phyloP scores from a whole-genome alignment of 805 yeast species.

The Cephaloascus fragrans region DNA sequence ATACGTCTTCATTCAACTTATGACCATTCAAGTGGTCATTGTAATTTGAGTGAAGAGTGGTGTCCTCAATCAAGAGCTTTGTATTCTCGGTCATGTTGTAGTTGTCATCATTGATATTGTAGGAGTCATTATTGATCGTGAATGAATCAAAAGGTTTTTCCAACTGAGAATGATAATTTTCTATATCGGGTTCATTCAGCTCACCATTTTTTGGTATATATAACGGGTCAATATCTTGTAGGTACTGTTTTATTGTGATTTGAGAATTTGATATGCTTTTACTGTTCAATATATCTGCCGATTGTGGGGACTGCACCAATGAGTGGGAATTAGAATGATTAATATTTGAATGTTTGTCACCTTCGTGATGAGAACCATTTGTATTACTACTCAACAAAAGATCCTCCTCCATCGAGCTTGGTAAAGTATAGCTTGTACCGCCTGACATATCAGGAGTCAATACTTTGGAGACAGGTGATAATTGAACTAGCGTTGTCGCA shows the following conservation, averaged over 20 bases:
- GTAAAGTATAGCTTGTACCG: background rate
- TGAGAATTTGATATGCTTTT: background rate
- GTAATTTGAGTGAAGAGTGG: no score
- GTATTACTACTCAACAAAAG: background rate
- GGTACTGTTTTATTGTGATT: background rate
- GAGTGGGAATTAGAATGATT: background rate
- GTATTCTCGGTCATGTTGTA: background rate
- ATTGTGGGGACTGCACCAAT: background rate
- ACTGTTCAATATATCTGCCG: background rate
- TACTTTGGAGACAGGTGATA: background rate
- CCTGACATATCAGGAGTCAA: slow-evolving; percentile 1
- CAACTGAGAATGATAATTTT: background rate
- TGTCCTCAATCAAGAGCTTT: background rate
- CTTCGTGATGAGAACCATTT: background rate
- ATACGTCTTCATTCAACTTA: background rate
- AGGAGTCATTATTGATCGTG: background rate
- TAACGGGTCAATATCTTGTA: background rate
- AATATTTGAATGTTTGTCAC: background rate
- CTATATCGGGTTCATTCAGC: no score
- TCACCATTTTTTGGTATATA: background rate
- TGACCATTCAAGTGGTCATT: background rate
- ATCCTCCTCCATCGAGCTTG: background rate
- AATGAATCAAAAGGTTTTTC: background rate
- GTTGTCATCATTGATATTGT: background rate
- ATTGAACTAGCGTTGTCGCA: background rate